These are phyloP conservation scores for Solioccasus polychromus DNA, from an alignment of 768 basidiomycete genomes.

Conservation along the genomic window DNA sequence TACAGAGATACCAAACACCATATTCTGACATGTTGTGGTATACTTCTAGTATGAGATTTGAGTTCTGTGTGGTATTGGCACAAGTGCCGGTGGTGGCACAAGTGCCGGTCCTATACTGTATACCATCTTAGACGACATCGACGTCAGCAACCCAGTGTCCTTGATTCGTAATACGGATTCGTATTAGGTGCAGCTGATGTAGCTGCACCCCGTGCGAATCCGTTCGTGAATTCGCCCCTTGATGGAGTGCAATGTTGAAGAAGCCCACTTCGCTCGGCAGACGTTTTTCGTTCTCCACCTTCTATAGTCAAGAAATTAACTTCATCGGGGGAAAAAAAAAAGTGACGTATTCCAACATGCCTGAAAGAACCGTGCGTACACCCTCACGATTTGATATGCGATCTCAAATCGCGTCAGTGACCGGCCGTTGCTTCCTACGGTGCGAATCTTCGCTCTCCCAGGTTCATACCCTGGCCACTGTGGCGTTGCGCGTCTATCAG, in stretches of 20 bases:
- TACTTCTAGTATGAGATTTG: no score
- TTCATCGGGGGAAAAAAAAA: not conserved
- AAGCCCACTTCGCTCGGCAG: not conserved
- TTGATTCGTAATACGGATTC: not conserved
- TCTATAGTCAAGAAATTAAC: constrained; percentile 1
- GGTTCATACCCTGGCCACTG: constrained; percentile 12
- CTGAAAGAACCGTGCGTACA: no score
- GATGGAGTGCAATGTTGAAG: constrained; percentile 13
- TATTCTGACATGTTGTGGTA: no score
- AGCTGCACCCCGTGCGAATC: constrained; percentile 9
- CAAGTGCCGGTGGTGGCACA: no score
- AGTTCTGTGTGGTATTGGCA: no score
- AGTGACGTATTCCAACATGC: no score
- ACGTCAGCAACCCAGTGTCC: constrained; percentile 12
- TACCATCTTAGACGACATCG: constrained; percentile 10
- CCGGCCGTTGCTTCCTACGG: not conserved
- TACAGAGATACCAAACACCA: no score
- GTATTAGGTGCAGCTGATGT: constrained; percentile 5
- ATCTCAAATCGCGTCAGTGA: constrained; percentile 4
- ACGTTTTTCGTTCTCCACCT: not conserved
- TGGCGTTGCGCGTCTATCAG: not conserved
- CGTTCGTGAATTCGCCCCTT: not conserved
- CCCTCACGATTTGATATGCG: not conserved
- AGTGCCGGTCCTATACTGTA: no score
- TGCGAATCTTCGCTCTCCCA: not conserved